phyloP scores from a whole-genome alignment of 1,284 basidiomycete species.

The Marasmius tenuissimus region DNA sequence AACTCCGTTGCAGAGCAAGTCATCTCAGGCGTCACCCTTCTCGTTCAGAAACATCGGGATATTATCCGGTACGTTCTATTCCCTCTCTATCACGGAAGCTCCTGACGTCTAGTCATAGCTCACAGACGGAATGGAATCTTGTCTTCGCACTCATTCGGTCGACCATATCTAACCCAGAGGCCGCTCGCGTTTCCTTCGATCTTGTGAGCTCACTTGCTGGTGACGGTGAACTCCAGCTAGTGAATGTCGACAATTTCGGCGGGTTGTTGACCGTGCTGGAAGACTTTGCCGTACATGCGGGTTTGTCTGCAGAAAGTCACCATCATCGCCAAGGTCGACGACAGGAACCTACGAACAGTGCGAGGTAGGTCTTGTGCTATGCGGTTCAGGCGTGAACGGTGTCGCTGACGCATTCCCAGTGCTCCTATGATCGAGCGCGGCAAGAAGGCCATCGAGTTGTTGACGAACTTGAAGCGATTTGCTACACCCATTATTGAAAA shows the following conservation, averaged over 20 bases:
- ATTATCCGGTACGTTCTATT: slow-evolving; percentile 61
- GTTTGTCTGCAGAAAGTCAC: slow-evolving; percentile 57
- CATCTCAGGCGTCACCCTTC: slow-evolving; percentile 77
- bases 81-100: background rate
- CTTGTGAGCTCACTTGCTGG: slow-evolving; percentile 65
- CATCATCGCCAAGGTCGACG: slow-evolving; percentile 54
- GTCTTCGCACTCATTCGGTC: slow-evolving; percentile 89
- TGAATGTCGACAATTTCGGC: slow-evolving; percentile 79
- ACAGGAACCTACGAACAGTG: slow-evolving; percentile 47
- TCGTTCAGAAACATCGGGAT: slow-evolving; percentile 74
- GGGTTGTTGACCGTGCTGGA: slow-evolving; percentile 83
- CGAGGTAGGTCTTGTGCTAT: slow-evolving; percentile 44
- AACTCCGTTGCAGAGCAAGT: slow-evolving; percentile 90
- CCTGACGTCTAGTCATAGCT: slow-evolving; percentile 39
- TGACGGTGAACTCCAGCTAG: slow-evolving; percentile 55
- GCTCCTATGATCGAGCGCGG: slow-evolving; percentile 81
- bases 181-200: slow-evolving; percentile 82
- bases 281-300: slow-evolving; percentile 82
- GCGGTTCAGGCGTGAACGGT: background rate
- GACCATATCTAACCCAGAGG: slow-evolving; percentile 86
- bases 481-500: slow-evolving; percentile 57
- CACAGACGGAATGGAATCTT: slow-evolving; percentile 95
- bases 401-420: slow-evolving; percentile 36
- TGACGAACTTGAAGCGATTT: slow-evolving; percentile 71
- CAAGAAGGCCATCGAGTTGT: slow-evolving; percentile 77